Evolutionary conservation across 805 yeast genomes (phyloP).

Genomic region (Myxozyma lipomycoides): DNA sequence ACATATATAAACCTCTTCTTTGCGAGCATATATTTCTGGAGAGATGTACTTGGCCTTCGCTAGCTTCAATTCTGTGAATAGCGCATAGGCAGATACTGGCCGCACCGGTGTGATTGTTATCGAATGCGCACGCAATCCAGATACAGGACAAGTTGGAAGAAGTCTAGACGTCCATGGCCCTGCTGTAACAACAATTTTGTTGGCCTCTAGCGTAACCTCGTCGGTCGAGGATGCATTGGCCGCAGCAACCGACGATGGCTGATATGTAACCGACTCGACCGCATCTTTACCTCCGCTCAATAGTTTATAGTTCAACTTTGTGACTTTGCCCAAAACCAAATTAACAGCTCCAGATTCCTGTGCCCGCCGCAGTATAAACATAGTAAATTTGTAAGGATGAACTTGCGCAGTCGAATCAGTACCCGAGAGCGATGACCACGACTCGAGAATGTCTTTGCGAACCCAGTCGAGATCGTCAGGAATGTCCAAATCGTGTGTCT

Average conservation of each 20-base stretch:
- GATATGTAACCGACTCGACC: conserved; percentile 40
- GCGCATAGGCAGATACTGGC: conserved; percentile 87
- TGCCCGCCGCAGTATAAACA: conserved; percentile 71
- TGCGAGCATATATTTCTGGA: conserved; percentile 93
- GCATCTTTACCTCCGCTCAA: conserved; percentile 60
- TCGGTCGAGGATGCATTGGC: background rate
- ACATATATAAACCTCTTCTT: conserved; percentile 93
- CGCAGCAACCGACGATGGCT: conserved; percentile 35
- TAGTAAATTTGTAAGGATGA: conserved; percentile 93
- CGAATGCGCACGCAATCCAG: conserved; percentile 92
- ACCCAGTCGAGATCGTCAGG: conserved; percentile 80
- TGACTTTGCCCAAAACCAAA: conserved; percentile 78
- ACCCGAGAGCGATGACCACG: conserved; percentile 79
- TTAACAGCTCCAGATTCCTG: conserved; percentile 80
- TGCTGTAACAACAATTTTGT: conserved; percentile 75
- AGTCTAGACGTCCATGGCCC: conserved; percentile 98
- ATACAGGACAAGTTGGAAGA: conserved; percentile 88
- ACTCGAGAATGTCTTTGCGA: conserved; percentile 55
- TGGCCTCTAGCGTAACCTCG: conserved; percentile 48
- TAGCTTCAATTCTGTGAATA: conserved; percentile 85
- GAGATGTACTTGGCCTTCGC: conserved; percentile 65
- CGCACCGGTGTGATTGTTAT: conserved; percentile 81
- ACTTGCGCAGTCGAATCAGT: conserved; percentile 91
- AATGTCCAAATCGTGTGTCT: conserved; percentile 15
- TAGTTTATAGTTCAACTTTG: conserved; percentile 48